Percentiles rank a stretch among this genome's conserved stretches.
Evolutionary conservation across 805 yeast genomes (phyloP).

Genomic region (Cyberlindnera lachancei): DNA sequence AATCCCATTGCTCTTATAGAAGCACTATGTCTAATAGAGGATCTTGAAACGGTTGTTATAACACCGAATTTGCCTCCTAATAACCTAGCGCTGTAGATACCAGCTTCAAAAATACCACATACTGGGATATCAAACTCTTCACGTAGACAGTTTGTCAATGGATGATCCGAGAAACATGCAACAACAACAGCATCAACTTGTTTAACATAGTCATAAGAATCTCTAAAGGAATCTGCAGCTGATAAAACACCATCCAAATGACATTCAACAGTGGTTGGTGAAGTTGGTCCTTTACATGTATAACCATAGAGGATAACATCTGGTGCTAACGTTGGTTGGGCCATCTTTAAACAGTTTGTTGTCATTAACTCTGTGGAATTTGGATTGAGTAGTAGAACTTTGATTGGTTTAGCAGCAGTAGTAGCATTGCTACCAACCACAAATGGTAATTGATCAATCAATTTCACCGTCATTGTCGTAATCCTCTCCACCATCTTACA

Average conservation of each 20-base stretch:
- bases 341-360: conserved; percentile 24
- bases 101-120: conserved; percentile 30
- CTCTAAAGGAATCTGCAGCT: conserved; percentile 25
- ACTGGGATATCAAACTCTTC: conserved; percentile 28
- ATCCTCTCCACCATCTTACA: too few species aligned
- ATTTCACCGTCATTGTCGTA: conserved; percentile 8
- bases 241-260: conserved; percentile 29
- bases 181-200: conserved; percentile 27
- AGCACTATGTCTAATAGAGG: conserved; percentile 26
- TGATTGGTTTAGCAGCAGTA: conserved; percentile 9
- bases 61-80: conserved; percentile 28
- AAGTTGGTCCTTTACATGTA: conserved; percentile 21
- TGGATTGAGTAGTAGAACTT: conserved; percentile 25
- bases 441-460: conserved; percentile 10
- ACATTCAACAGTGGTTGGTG: conserved; percentile 27
- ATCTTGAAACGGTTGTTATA: conserved; percentile 25
- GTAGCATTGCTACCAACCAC: too few species aligned
- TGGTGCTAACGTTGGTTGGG: conserved; percentile 21
- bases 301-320: conserved; percentile 26
- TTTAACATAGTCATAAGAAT: conserved; percentile 20
- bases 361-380: conserved; percentile 27
- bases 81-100: conserved; percentile 25
- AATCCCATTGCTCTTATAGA: conserved; percentile 25
- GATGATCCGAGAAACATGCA: conserved; percentile 31
- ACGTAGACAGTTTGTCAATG: conserved; percentile 26